Conservation (phyloP, 371 early-diverging fungal genomes). For the Sporodiniella umbellata region DNA sequence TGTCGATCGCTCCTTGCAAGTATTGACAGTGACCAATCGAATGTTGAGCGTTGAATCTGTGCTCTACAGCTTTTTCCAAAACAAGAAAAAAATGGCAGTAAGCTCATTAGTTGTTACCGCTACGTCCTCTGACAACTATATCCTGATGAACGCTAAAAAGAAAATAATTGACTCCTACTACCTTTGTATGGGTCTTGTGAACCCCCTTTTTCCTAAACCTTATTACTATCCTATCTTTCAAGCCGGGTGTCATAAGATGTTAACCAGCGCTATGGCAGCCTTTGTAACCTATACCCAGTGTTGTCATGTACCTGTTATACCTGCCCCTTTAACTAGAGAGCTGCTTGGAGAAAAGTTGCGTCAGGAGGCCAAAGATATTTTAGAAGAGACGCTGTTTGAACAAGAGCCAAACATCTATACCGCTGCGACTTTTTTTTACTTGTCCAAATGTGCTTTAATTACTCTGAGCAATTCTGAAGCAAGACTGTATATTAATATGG, state of each 20-base stretch:
- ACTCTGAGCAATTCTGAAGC: slow-evolving; percentile 27
- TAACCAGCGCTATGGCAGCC: slow-evolving; percentile 28
- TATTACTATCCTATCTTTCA: slow-evolving; percentile 23
- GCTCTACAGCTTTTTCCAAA: slow-evolving; percentile 24
- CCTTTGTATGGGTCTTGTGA: slow-evolving; percentile 16
- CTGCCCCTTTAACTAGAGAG: slow-evolving; percentile 13
- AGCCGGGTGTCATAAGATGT: slow-evolving; percentile 17
- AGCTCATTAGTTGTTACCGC: background rate
- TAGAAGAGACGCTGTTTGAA: slow-evolving; percentile 35
- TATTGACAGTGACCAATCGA: slow-evolving; percentile 24
- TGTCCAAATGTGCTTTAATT: slow-evolving; percentile 24
- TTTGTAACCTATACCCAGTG: slow-evolving; percentile 30
- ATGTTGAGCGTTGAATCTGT: slow-evolving; percentile 28
- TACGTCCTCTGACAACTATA: background rate
- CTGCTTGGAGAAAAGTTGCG: slow-evolving; percentile 22
- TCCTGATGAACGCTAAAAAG: slow-evolving; percentile 6
- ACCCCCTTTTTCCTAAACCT: slow-evolving; percentile 22
- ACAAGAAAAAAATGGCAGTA: slow-evolving; percentile 5
- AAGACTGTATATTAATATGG: slow-evolving; percentile 27
- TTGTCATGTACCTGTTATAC: slow-evolving; percentile 16
- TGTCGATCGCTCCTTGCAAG: slow-evolving; percentile 11
- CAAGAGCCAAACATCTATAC: slow-evolving; percentile 26
- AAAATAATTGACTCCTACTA: slow-evolving; percentile 26
- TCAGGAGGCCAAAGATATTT: slow-evolving; percentile 21
- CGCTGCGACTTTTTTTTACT: slow-evolving; percentile 18